These are phyloP conservation scores for Lachnum nothofagi DNA, from an alignment of 2,329 filamentous ascomycete species.

Conservation along the genomic window DNA sequence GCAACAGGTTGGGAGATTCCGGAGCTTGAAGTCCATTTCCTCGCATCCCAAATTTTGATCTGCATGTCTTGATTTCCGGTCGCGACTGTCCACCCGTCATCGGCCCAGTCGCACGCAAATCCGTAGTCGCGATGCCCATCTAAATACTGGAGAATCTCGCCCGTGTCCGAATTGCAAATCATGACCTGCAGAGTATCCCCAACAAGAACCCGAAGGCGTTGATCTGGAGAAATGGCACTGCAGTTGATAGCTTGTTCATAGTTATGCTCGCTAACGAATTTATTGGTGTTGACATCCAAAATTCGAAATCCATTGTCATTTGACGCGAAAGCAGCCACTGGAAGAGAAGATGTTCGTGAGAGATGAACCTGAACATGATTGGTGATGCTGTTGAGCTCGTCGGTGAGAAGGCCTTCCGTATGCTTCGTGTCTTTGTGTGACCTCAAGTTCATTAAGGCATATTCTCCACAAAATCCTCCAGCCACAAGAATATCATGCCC, in stretches of 20 bases:
- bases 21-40: constrained; percentile 56
- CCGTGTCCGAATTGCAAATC: constrained; percentile 65
- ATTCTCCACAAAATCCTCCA: constrained; percentile 38
- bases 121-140: constrained; percentile 64
- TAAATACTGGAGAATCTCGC: constrained; percentile 52
- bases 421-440: constrained; percentile 29
- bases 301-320: constrained; percentile 57
- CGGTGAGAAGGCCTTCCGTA: constrained; percentile 36
- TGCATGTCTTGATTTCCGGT: constrained; percentile 72
- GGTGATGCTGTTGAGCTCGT: constrained; percentile 56
- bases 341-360: constrained; percentile 46
- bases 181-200: constrained; percentile 62
- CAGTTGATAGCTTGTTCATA: constrained; percentile 67
- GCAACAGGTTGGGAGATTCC: constrained; percentile 45
- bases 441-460: constrained; percentile 34
- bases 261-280: constrained; percentile 48
- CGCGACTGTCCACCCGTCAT: constrained; percentile 69
- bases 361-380: constrained; percentile 59
- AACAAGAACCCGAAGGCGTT: constrained; percentile 65
- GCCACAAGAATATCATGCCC: constrained; percentile 35
- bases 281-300: constrained; percentile 55
- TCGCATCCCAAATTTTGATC: constrained; percentile 71
- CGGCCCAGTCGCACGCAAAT: constrained; percentile 75
- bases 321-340: constrained; percentile 56
- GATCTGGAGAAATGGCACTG: constrained; percentile 65